Evolutionary conservation across 1,284 basidiomycete genomes (phyloP), one percentile per base, ranked within the genome.

Genomic region (Austroboletus novae-zelandiae): DNA sequence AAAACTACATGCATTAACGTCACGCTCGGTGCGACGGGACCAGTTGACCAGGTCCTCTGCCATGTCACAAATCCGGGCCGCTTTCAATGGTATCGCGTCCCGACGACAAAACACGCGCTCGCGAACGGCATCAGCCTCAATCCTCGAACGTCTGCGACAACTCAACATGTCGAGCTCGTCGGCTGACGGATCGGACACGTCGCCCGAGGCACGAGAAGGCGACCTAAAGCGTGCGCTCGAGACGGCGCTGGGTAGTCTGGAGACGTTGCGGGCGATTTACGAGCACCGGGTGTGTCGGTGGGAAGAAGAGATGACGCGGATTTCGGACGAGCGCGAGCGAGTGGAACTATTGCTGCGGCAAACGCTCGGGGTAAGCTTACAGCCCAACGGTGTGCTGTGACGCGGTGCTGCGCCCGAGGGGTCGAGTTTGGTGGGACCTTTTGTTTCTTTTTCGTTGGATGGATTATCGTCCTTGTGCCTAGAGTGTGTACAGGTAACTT

Each of bases 231-330:
- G 80, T 1, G 83, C 83, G 1, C 67, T 89, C 43, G 81, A 81
- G 56, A 75, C 81, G 0, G 80, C 86, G 3, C 58, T 89, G 44
- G 80, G 79, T 1, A 86, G 85, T 57, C 73, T 89, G 32, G 75
- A 76, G 17, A 74, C 76, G 14, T 70, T 89, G 46, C 76, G 81
- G 20, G 67, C 72, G 39, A 82, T 89, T 39, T 88, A 86, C 52
- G 82, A 83, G 29, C 76, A 82, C 54, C 71, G 85, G 15, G 84
- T 86, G 65, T 74, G 75, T 43, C 71, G 86, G 35, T 86, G 85
- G 81, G 68, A 75, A 31, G 84, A 86, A 25, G 87, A 89, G 70
- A 83, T 89, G 77, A 66, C 74, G 29, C 71, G 78, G 53, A 73
- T 86, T 50, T 71, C 73, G 43, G 81, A 84, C 32, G 87, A 90